Conservation (phyloP, 1,284 basidiomycete genomes). For the Ganoderma leucocontextum region DNA sequence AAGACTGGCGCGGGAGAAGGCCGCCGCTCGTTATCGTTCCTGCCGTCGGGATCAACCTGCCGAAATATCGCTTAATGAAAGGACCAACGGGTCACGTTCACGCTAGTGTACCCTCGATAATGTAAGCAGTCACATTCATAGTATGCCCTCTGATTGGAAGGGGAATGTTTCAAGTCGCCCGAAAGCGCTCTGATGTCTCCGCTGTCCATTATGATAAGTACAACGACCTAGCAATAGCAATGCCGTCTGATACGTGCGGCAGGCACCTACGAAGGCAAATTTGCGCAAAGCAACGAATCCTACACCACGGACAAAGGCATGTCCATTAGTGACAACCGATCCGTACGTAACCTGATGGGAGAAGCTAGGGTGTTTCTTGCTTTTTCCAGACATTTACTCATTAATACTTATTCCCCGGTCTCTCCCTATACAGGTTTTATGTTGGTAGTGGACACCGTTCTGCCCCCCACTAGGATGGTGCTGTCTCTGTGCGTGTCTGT, state of each 20-base stretch:
- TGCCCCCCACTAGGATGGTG: background rate
- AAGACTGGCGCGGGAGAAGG: background rate
- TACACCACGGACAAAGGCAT: background rate
- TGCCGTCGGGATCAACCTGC: background rate
- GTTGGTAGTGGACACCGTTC: background rate
- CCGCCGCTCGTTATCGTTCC: background rate
- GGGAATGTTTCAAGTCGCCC: background rate
- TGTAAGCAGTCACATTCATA: background rate
- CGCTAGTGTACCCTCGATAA: background rate
- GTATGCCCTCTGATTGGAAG: background rate
- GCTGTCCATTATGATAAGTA: background rate
- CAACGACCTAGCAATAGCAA: background rate
- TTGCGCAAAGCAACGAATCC: background rate
- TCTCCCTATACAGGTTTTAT: background rate
- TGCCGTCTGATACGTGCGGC: background rate
- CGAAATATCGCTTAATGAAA: background rate
- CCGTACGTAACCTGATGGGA: slow-evolving; percentile 5
- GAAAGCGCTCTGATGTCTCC: background rate
- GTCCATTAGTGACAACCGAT: background rate
- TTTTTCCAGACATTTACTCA: background rate
- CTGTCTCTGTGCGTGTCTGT: background rate
- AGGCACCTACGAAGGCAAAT: background rate
- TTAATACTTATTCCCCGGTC: background rate
- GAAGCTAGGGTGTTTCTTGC: background rate
- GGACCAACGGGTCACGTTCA: background rate